phyloP scores from a whole-genome alignment of 768 basidiomycete species.

The Serendipita sp. region DNA sequence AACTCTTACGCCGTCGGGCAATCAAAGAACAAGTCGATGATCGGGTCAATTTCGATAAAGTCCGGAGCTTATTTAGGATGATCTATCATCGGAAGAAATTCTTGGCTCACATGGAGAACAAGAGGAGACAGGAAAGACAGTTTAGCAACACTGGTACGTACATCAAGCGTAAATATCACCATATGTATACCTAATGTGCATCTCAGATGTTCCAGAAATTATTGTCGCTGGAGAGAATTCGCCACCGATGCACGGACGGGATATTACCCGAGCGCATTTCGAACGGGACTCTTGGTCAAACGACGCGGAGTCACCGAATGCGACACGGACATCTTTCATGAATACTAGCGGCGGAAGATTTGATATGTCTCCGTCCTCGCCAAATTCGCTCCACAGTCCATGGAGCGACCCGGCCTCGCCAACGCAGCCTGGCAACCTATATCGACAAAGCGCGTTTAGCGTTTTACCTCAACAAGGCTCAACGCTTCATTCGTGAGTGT shows the following conservation, averaged over 20 bases:
- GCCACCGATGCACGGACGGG: background rate
- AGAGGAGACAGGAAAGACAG: conserved; percentile 7
- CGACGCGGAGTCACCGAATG: background rate
- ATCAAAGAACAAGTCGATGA: conserved; percentile 68
- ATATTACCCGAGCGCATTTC: conserved; percentile 1
- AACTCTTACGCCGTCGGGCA: conserved; percentile 57
- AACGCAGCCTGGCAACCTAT: background rate
- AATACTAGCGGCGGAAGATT: background rate
- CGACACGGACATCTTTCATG: background rate
- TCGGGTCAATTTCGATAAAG: conserved; percentile 70
- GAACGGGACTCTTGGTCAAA: background rate
- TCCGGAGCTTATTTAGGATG: conserved; percentile 61
- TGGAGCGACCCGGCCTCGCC: background rate
- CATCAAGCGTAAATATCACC: background rate
- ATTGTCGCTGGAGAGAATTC: background rate
- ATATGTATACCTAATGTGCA: background rate
- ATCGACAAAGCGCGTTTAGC: background rate
- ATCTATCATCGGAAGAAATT: conserved; percentile 58
- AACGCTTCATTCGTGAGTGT: background rate
- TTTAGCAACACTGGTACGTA: background rate
- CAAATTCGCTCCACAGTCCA: background rate
- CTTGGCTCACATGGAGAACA: conserved; percentile 33
- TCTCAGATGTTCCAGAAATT: background rate
- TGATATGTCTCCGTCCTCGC: background rate
- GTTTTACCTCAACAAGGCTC: background rate